Percentiles rank a stretch among this genome's conserved stretches.
Evolutionary conservation across 176 grass and related monocot genomes (phyloP).

Genomic region (Oryza glaberrima): DNA sequence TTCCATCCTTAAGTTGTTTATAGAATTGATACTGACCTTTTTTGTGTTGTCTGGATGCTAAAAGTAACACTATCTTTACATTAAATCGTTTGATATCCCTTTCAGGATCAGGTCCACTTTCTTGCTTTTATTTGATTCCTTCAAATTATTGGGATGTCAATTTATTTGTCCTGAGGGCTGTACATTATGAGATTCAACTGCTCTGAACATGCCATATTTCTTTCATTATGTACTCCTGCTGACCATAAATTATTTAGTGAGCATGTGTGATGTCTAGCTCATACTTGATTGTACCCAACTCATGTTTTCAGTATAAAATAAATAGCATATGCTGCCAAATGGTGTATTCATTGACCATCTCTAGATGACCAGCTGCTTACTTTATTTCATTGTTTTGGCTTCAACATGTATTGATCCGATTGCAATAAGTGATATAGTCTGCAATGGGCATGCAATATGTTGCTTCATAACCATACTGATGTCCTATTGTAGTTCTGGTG

Average conservation of each 20-base stretch:
- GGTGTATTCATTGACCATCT: neutral
- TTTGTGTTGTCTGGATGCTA: constrained; percentile 13
- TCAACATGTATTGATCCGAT: constrained; percentile 15
- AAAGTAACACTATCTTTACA: constrained; percentile 47
- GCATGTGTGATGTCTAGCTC: constrained; percentile 43
- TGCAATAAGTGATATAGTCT: constrained; percentile 12
- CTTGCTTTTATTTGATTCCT: constrained; percentile 38
- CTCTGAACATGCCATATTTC: constrained; percentile 50
- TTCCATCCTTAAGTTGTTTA: constrained; percentile 13
- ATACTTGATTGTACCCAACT: constrained; percentile 34
- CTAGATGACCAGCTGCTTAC: constrained; percentile 28
- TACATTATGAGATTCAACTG: constrained; percentile 40
- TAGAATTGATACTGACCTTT: constrained; percentile 37
- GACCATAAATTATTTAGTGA: constrained; percentile 37
- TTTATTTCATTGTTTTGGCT: constrained; percentile 6
- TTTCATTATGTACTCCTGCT: constrained; percentile 28
- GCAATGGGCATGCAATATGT: constrained; percentile 20
- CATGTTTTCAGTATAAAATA: constrained; percentile 27
- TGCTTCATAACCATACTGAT: constrained; percentile 13
- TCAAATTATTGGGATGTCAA: constrained; percentile 31
- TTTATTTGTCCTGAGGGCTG: constrained; percentile 34
- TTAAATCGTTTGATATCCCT: constrained; percentile 41
- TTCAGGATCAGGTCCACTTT: constrained; percentile 49
- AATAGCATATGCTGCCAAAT: constrained; percentile 25
- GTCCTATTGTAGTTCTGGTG: constrained; percentile 20